phyloP scores from a whole-genome alignment of 495 filamentous ascomycete species.

The Neurospora sp. region DNA sequence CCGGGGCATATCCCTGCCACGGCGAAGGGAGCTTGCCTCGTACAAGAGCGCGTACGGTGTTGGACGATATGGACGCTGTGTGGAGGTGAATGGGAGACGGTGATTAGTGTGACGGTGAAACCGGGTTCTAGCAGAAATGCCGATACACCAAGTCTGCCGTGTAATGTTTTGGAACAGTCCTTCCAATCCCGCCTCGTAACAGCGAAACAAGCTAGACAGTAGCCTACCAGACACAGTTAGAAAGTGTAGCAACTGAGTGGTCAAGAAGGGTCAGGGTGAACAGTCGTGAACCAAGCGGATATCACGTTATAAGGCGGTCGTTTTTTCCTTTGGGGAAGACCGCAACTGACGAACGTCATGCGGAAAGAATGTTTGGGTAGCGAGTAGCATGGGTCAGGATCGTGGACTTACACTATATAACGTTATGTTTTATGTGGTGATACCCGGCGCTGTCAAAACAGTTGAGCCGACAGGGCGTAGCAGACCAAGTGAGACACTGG shows the following conservation, averaged over 20 bases:
- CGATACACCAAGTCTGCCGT: background rate
- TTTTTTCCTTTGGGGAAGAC: background rate
- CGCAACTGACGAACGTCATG: background rate
- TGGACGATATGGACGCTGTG: background rate
- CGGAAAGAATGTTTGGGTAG: background rate
- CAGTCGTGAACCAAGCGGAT: background rate
- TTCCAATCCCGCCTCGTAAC: background rate
- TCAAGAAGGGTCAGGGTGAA: background rate
- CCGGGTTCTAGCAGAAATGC: constrained; percentile 13
- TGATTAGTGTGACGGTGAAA: constrained; percentile 15
- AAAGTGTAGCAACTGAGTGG: background rate
- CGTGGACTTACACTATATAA: background rate
- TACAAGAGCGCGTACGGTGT: background rate
- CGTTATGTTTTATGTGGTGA: constrained; percentile 3
- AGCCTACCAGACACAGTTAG: background rate
- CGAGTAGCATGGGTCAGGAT: background rate
- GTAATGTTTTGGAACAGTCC: background rate
- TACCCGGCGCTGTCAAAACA: constrained; percentile 9
- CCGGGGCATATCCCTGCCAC: constrained; percentile 5
- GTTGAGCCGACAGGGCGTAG: constrained; percentile 1
- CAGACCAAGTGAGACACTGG: constrained; percentile 3
- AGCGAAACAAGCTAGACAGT: background rate
- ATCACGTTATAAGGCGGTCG: background rate
- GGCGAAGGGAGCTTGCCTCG: constrained; percentile 5
- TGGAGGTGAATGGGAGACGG: constrained; percentile 6